Conservation (phyloP, 345 rosid species). For the Boechera stricta region DNA sequence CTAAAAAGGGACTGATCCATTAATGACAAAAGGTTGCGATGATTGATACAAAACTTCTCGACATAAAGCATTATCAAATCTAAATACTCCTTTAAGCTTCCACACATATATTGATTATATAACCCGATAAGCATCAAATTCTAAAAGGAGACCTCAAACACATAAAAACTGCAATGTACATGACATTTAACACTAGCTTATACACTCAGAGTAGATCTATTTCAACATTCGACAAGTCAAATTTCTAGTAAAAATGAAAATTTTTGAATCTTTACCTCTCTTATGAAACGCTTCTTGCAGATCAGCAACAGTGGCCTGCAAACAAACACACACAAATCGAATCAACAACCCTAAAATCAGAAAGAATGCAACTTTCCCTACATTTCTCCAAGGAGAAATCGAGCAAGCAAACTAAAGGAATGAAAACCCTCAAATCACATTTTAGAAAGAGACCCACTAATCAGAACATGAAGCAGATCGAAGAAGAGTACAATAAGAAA, state of each 20-base stretch:
- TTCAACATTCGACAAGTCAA: conserved; percentile 12
- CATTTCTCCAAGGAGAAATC: conserved; percentile 14
- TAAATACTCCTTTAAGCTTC: conserved; percentile 21
- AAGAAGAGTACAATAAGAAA: not conserved
- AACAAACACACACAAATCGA: conserved; percentile 21
- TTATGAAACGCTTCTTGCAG: conserved; percentile 88
- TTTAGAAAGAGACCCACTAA: not conserved
- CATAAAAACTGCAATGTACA: not conserved
- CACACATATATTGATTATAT: not conserved
- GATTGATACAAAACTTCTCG: not conserved
- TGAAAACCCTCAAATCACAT: conserved; percentile 1
- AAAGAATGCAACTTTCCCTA: conserved; percentile 17
- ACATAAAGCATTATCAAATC: conserved; percentile 18
- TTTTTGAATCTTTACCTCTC: conserved; percentile 60
- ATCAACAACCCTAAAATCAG: conserved; percentile 14
- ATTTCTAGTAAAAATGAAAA: conserved; percentile 7
- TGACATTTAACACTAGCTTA: not conserved
- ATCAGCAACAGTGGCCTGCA: conserved; percentile 91
- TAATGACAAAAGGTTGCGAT: conserved; percentile 16
- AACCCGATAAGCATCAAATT: not conserved
- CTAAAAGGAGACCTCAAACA: not conserved
- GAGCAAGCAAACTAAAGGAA: conserved; percentile 3
- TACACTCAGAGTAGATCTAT: conserved; percentile 15
- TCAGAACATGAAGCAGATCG: conserved; percentile 22
- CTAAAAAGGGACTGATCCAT: conserved; percentile 8